These are phyloP conservation scores for Polyporus arcularius DNA, from an alignment of 768 basidiomycete genomes.

Conservation along the genomic window DNA sequence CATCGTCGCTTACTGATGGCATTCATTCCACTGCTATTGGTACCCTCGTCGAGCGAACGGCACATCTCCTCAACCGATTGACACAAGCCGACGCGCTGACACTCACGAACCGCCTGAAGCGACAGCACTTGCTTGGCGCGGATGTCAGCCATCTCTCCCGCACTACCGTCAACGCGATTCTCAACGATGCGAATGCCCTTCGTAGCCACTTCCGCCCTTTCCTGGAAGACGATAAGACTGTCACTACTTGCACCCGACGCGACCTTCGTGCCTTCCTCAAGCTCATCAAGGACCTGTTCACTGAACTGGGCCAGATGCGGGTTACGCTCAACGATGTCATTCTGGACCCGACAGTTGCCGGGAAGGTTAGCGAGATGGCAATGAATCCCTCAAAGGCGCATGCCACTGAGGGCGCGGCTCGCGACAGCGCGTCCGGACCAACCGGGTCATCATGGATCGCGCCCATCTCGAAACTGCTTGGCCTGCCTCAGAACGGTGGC, in stretches of 20 bases:
- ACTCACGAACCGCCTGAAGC: slow-evolving; percentile 85
- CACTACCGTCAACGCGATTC: slow-evolving; percentile 72
- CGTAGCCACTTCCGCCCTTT: slow-evolving; percentile 72
- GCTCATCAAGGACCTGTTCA: slow-evolving; percentile 81
- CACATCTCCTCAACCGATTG: slow-evolving; percentile 62
- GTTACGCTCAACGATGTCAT: slow-evolving; percentile 86
- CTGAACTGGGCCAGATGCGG: slow-evolving; percentile 80
- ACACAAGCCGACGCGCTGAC: slow-evolving; percentile 82
- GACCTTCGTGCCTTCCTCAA: slow-evolving; percentile 85
- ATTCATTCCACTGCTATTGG: slow-evolving; percentile 48
- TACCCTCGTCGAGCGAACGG: slow-evolving; percentile 61
- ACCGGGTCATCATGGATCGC: slow-evolving; percentile 66
- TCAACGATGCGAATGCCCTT: slow-evolving; percentile 69
- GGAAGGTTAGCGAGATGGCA: slow-evolving; percentile 68
- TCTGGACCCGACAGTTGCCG: slow-evolving; percentile 80
- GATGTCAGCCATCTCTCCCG: slow-evolving; percentile 87
- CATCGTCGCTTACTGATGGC: slow-evolving; percentile 67
- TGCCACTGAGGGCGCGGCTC: slow-evolving; percentile 38
- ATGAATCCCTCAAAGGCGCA: slow-evolving; percentile 59
- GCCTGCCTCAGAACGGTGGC: slow-evolving; percentile 33
- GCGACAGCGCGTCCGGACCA: slow-evolving; percentile 30
- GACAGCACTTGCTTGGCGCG: slow-evolving; percentile 83
- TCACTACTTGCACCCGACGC: slow-evolving; percentile 65
- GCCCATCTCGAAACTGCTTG: slow-evolving; percentile 82
- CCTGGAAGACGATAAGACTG: slow-evolving; percentile 72